Evolutionary conservation across 2,329 filamentous ascomycete species (phyloP).

Genomic region (Verticillium longisporum): DNA sequence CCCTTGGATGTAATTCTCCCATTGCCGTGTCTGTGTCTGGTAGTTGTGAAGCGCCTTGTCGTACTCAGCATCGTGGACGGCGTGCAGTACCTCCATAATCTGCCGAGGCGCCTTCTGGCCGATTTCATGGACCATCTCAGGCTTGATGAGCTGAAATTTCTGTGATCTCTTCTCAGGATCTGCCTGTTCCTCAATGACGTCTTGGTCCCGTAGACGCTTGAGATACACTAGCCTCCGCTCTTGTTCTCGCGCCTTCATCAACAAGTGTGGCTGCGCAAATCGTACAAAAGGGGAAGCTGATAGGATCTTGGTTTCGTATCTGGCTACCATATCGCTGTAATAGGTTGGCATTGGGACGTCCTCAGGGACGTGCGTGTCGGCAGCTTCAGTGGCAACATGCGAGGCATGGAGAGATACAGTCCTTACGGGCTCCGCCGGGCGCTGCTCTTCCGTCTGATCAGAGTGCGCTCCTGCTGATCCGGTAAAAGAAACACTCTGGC

Average conservation of each 20-base stretch:
- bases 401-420: conserved; percentile 32
- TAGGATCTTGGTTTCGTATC: conserved; percentile 86
- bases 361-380: conserved; percentile 59
- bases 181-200: conserved; percentile 48
- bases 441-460: conserved; percentile 20
- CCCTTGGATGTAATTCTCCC: conserved; percentile 90
- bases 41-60: conserved; percentile 93
- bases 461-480: conserved; percentile 9
- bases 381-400: conserved; percentile 31
- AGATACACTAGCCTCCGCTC: conserved; percentile 79
- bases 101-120: conserved; percentile 75
- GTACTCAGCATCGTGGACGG: conserved; percentile 93
- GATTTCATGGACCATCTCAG: conserved; percentile 88
- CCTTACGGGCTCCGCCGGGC: conserved; percentile 5
- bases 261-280: conserved; percentile 86
- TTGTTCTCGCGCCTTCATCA: conserved; percentile 87
- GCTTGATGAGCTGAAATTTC: conserved; percentile 84
- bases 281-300: conserved; percentile 96
- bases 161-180: conserved; percentile 60
- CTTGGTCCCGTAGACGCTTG: conserved; percentile 74
- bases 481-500: not conserved
- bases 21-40: conserved; percentile 87
- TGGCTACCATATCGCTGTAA: conserved; percentile 91
- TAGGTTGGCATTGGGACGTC: conserved; percentile 82
- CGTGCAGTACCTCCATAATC: conserved; percentile 88